Evolutionary conservation across 192 early-diverging fungal genomes (phyloP).

Genomic region (Paraglomus brasilianum): DNA sequence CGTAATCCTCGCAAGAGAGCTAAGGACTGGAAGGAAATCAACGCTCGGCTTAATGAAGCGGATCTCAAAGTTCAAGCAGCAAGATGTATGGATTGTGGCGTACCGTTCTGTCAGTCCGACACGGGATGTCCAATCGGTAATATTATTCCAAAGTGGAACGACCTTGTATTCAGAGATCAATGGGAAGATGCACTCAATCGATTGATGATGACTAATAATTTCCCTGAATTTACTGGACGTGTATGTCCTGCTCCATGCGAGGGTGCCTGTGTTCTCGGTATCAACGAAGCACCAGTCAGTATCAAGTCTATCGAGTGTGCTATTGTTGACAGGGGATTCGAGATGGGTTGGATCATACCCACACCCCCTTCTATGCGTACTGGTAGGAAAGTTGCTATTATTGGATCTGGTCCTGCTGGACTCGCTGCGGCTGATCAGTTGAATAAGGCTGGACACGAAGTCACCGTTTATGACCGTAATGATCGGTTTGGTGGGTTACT

Average conservation of each 20-base stretch:
- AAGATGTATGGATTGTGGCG: constrained; percentile 97
- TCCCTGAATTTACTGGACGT: constrained; percentile 99
- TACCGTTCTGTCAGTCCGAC: constrained; percentile 98
- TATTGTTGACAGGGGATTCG: constrained; percentile 96
- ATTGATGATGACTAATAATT: constrained; percentile 96
- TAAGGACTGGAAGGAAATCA: constrained; percentile 95
- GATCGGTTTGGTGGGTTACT: constrained; percentile 94
- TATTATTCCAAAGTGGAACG: constrained; percentile 99
- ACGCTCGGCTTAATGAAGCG: constrained; percentile 74
- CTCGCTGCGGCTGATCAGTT: constrained; percentile 95
- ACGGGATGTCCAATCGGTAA: constrained; percentile 98
- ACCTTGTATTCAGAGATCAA: constrained; percentile 92
- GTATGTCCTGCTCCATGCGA: constrained; percentile 99
- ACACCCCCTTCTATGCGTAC: constrained; percentile 75
- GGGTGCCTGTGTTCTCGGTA: constrained; percentile 93
- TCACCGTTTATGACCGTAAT: constrained; percentile 97
- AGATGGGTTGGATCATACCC: constrained; percentile 97
- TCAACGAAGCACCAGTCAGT: constrained; percentile 90
- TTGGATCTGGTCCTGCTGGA: constrained; percentile 97
- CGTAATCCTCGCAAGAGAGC: constrained; percentile 78
- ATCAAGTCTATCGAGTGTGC: constrained; percentile 98
- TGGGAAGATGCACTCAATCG: constrained; percentile 95
- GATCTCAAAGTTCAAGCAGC: constrained; percentile 92
- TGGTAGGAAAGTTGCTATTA: constrained; percentile 80
- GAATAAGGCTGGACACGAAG: constrained; percentile 92